Evolutionary conservation across 2,329 filamentous ascomycete species (phyloP).

Genomic region (Thermochaetoides dissita): DNA sequence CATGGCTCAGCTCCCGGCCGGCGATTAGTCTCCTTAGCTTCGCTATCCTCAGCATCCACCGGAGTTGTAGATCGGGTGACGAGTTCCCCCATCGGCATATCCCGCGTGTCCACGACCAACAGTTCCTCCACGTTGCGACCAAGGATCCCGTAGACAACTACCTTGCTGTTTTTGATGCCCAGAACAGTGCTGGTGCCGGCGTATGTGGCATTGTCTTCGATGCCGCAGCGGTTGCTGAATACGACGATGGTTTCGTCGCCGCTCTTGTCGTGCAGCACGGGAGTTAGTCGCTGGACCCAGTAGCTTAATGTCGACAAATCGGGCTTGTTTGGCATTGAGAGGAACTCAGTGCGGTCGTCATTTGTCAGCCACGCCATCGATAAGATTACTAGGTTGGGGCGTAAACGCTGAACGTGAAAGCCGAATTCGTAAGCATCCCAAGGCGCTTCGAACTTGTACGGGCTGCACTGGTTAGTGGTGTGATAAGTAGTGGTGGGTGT

Average conservation of each 20-base stretch:
- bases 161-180: slow-evolving; percentile 40
- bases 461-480: slow-evolving; percentile 23
- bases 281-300: slow-evolving; percentile 49
- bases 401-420: slow-evolving; percentile 38
- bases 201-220: slow-evolving; percentile 45
- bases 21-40: too few relatives aligned
- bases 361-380: slow-evolving; percentile 53
- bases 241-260: slow-evolving; percentile 43
- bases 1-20: too few relatives aligned
- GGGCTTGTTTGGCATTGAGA: slow-evolving; percentile 28
- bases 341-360: slow-evolving; percentile 29
- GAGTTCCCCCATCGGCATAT: slow-evolving; percentile 21
- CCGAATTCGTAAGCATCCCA: slow-evolving; percentile 34
- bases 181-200: slow-evolving; percentile 51
- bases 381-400: slow-evolving; percentile 48
- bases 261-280: slow-evolving; percentile 30
- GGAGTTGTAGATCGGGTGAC: slow-evolving; percentile 15
- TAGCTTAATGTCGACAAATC: slow-evolving; percentile 52
- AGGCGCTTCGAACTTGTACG: slow-evolving; percentile 34
- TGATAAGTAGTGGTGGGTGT: too few relatives aligned
- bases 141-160: slow-evolving; percentile 46
- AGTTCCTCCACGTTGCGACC: slow-evolving; percentile 48
- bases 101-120: slow-evolving; percentile 41
- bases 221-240: slow-evolving; percentile 48
- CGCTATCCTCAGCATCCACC: not conserved